Percentiles rank a stretch among this genome's conserved stretches.
phyloP scores from a whole-genome alignment of 2,329 filamentous ascomycete species.

The Teratosphaeria pseudoeucalypti region DNA sequence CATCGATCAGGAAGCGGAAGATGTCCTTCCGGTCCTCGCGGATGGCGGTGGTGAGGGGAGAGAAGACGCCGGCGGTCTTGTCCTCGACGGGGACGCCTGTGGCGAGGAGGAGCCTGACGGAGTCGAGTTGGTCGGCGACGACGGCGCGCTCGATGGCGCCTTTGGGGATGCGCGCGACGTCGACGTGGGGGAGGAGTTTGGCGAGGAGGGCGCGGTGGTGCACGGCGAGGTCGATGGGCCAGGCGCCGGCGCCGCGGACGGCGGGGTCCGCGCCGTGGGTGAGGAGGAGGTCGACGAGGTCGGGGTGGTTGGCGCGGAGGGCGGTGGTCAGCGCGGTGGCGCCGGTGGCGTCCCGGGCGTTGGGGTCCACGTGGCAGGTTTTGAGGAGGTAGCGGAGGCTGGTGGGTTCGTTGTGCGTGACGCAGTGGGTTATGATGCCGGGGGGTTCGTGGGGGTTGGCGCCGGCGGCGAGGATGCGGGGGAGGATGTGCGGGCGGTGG shows the following conservation, averaged over 20 bases:
- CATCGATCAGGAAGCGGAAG: slow-evolving; percentile 50
- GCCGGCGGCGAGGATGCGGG: slow-evolving; percentile 49
- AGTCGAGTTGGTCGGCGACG: slow-evolving; percentile 56
- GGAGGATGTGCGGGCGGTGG: slow-evolving; percentile 50
- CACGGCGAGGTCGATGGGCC: slow-evolving; percentile 61
- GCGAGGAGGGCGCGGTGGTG: slow-evolving; percentile 49
- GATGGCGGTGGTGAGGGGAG: slow-evolving; percentile 56
- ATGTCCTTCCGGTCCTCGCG: slow-evolving; percentile 53
- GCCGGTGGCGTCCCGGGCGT: slow-evolving; percentile 48
- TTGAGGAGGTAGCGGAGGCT: slow-evolving; percentile 52
- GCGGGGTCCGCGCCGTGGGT: slow-evolving; percentile 51
- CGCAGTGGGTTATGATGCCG: slow-evolving; percentile 56
- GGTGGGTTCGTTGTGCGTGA: slow-evolving; percentile 51
- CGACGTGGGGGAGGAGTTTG: slow-evolving; percentile 46
- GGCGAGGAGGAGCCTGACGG: slow-evolving; percentile 53
- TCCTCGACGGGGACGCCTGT: slow-evolving; percentile 60
- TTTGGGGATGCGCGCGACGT: slow-evolving; percentile 52
- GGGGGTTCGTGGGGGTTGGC: slow-evolving; percentile 49
- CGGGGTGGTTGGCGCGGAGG: slow-evolving; percentile 49
- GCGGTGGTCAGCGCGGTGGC: slow-evolving; percentile 56
- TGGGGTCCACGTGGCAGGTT: slow-evolving; percentile 48
- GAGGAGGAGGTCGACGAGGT: slow-evolving; percentile 51
- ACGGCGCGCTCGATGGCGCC: slow-evolving; percentile 60
- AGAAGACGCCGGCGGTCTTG: slow-evolving; percentile 64
- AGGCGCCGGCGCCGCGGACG: slow-evolving; percentile 57